These are phyloP conservation scores for Fusarium musae DNA, from an alignment of 2,329 filamentous ascomycete species.

Conservation along the genomic window DNA sequence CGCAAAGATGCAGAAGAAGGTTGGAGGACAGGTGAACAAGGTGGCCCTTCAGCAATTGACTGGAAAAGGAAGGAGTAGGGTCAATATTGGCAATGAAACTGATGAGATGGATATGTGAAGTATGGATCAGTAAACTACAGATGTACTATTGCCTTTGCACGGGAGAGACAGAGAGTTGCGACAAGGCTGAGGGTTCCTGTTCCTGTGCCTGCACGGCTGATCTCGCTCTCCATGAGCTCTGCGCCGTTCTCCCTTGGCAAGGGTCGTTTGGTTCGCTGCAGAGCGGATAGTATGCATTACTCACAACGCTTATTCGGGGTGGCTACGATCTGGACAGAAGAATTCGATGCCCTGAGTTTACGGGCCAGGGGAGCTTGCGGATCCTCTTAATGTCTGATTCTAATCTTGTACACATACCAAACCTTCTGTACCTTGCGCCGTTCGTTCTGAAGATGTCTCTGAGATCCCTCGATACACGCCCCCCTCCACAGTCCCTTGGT, in stretches of 20 bases:
- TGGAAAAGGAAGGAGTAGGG: constrained; percentile 84
- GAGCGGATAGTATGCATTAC: constrained; percentile 33
- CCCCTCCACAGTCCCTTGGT: constrained; percentile 34
- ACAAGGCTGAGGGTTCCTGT: constrained; percentile 42
- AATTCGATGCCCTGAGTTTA: constrained; percentile 41
- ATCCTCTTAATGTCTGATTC: constrained; percentile 50
- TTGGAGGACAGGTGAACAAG: constrained; percentile 89
- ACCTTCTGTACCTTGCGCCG: constrained; percentile 42
- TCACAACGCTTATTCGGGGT: constrained; percentile 30
- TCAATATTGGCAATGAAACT: constrained; percentile 82
- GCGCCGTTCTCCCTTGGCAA: constrained; percentile 44
- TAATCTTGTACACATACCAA: constrained; percentile 55
- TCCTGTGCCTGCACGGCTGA: constrained; percentile 22
- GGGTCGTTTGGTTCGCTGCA: constrained; percentile 34
- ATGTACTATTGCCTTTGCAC: constrained; percentile 26
- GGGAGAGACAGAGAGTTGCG: constrained; percentile 23
- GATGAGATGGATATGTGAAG: constrained; percentile 61
- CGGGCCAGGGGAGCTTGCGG: constrained; percentile 33
- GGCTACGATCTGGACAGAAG: constrained; percentile 40
- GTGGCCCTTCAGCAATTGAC: constrained; percentile 90
- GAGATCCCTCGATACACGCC: constrained; percentile 37
- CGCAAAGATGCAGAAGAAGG: constrained; percentile 96
- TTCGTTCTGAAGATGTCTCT: constrained; percentile 38
- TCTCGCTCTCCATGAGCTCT: constrained; percentile 12
- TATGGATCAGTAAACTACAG: constrained; percentile 30